These are phyloP conservation scores for Phytophthora citrophthora DNA, from an alignment of 352 stramenopile genomes.

Conservation along the genomic window DNA sequence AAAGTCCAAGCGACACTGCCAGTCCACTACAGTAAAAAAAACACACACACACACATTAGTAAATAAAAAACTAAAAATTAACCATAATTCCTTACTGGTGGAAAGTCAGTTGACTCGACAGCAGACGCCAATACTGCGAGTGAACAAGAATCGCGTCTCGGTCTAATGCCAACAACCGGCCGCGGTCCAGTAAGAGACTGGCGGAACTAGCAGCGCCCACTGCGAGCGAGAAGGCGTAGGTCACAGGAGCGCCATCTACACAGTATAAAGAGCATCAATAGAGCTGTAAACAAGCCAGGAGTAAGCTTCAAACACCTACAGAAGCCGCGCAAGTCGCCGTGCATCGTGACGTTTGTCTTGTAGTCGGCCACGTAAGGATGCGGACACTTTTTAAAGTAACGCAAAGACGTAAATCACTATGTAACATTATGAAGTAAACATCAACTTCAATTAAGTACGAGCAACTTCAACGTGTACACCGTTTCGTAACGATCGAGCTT, in stretches of 20 bases:
- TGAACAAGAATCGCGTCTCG: constrained; percentile 59
- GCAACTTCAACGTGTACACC: constrained; percentile 28
- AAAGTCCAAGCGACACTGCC: constrained; percentile 79
- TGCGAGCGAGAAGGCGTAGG: constrained; percentile 75
- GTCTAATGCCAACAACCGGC: constrained; percentile 54
- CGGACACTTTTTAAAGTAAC: constrained; percentile 1
- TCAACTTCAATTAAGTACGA: constrained; percentile 17
- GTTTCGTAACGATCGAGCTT: constrained; percentile 27
- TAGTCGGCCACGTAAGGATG: constrained; percentile 25
- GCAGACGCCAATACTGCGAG: constrained; percentile 75
- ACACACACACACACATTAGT: constrained; percentile 19
- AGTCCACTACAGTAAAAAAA: constrained; percentile 55
- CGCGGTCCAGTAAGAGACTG: constrained; percentile 69
- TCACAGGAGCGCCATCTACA: constrained; percentile 80
- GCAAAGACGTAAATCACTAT: not conserved
- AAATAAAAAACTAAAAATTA: constrained; percentile 9
- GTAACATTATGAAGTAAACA: constrained; percentile 11
- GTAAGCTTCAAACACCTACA: constrained; percentile 48
- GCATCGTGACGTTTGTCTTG: constrained; percentile 46
- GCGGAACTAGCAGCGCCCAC: constrained; percentile 71
- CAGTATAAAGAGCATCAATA: not conserved
- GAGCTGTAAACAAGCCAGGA: constrained; percentile 17
- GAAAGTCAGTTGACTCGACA: constrained; percentile 77
- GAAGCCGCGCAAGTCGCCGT: constrained; percentile 81
- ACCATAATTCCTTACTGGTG: constrained; percentile 53